Percentiles rank a stretch among this genome's conserved stretches.
Conservation (phyloP, 208 protist genomes). For the Trypanosoma cruzi region DNA sequence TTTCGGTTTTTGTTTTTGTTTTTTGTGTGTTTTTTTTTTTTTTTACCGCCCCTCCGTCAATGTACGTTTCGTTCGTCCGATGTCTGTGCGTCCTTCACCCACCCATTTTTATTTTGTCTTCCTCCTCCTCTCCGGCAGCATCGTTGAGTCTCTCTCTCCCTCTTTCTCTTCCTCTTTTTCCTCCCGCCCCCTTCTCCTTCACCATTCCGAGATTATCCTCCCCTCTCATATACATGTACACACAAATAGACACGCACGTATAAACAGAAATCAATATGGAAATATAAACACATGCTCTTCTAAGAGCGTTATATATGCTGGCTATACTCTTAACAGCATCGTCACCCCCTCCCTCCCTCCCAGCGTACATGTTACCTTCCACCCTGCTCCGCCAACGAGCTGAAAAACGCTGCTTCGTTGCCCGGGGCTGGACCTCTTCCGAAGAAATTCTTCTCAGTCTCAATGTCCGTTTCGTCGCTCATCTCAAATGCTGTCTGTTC, state of each 20-base stretch:
- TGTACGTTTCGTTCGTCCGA: too few relatives aligned
- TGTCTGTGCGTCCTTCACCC: conserved; percentile 15
- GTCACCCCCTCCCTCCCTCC: not conserved
- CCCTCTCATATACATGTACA: not conserved
- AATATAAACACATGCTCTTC: not conserved
- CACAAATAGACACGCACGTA: conserved; percentile 3
- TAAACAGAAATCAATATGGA: not conserved
- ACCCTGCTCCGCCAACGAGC: conserved; percentile 48
- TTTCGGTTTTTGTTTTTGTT: conserved; percentile 14
- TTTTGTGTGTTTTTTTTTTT: not conserved
- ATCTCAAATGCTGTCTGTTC: conserved; percentile 88
- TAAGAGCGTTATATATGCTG: not conserved
- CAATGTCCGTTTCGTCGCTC: conserved; percentile 87
- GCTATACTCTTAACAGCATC: not conserved
- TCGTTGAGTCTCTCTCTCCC: conserved; percentile 20
- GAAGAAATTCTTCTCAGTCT: conserved; percentile 83
- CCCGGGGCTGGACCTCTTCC: conserved; percentile 79
- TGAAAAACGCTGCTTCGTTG: conserved; percentile 81
- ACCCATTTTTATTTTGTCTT: not conserved
- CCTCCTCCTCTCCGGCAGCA: too few relatives aligned
- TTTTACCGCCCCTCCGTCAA: too few relatives aligned
- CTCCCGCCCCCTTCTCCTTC: not conserved
- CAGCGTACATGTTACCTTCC: not conserved
- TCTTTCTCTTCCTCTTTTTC: conserved; percentile 20
- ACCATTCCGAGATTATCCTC: not conserved